Evolutionary conservation across 768 basidiomycete genomes (phyloP), one percentile per base, ranked within the genome.

Genomic region (Hericium erinaceus): DNA sequence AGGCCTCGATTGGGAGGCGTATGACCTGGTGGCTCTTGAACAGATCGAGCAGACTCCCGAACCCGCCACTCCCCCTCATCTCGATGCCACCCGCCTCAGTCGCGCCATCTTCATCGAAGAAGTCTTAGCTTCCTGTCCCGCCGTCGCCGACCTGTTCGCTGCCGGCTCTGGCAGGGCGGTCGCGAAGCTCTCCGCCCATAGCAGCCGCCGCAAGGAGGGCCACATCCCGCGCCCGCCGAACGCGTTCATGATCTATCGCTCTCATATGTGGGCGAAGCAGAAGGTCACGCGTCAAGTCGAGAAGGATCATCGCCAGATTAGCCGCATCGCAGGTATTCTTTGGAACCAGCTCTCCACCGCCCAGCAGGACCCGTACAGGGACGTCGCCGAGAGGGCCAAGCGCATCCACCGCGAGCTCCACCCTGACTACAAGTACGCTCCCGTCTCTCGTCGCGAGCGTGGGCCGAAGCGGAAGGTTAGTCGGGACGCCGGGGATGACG

Each of bases 241-340:
- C 65, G 85, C 90, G 10, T 95, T 92, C 76, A 90, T 92, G 71
- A 74, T 92, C 59, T 92, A 81, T 68, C 83, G 91, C 41, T 89
- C 84, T 18, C 79, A 79, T 65, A 78, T 86, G 48, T 79, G 87
- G 72, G 70, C 74, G 54, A 77, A 78, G 59, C 71, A 75, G 2
- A 72, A 76, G 39, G 67, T 76, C 18, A 44, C 46, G 15, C 39
- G 57, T 38, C 69, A 69, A 40, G 73, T 80, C 53, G 86, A 87
- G 71, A 77, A 74, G 59, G 82, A 86, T 52, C 89, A 92, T 67
- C 83, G 88, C 67, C 78, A 82, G 56, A 80, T 92, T 58, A 86
- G 84, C 58, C 77, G 82, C 56, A 78, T 89, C 54, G 86, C 83
- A 2, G 89, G 84, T 4, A 68, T 80, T 38, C 75, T 78, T 61